phyloP scores from a whole-genome alignment of 768 basidiomycete genomes.

The Xerocomellus amylosporus region DNA sequence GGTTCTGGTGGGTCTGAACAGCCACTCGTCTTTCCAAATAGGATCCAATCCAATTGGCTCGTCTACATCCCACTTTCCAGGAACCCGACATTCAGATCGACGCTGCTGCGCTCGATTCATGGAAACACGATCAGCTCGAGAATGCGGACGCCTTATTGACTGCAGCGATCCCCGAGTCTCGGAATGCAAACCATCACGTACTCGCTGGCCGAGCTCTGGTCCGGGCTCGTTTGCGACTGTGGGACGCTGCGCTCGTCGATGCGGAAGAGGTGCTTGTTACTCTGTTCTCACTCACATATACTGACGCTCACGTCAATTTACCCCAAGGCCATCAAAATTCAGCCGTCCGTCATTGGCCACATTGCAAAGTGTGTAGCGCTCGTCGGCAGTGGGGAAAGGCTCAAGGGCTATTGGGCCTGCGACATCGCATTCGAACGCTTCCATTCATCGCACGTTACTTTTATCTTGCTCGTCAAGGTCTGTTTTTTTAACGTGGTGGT shows the following conservation, averaged over 20 bases:
- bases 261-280: neutral
- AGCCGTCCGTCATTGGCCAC: neutral
- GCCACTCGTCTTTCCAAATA: too few relatives aligned
- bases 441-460: neutral
- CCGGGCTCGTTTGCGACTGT: neutral
- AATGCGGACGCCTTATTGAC: neutral
- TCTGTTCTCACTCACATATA: neutral
- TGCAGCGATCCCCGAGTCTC: neutral
- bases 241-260: neutral
- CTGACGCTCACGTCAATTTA: neutral
- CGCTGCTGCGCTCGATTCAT: too few relatives aligned
- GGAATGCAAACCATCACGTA: neutral
- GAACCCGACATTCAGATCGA: too few relatives aligned
- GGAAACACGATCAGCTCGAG: too few relatives aligned
- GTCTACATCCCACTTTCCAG: too few relatives aligned
- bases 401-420: neutral
- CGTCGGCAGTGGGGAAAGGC: neutral
- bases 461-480: neutral
- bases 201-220: neutral
- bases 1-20: too few relatives aligned
- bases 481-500: too few relatives aligned
- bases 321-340: neutral
- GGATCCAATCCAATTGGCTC: too few relatives aligned
- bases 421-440: neutral
- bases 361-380: conserved; percentile 1